Evolutionary conservation across 176 grass and related monocot species (phyloP), one percentile per base, ranked within the genome.

Genomic region (Cocos nucifera): DNA sequence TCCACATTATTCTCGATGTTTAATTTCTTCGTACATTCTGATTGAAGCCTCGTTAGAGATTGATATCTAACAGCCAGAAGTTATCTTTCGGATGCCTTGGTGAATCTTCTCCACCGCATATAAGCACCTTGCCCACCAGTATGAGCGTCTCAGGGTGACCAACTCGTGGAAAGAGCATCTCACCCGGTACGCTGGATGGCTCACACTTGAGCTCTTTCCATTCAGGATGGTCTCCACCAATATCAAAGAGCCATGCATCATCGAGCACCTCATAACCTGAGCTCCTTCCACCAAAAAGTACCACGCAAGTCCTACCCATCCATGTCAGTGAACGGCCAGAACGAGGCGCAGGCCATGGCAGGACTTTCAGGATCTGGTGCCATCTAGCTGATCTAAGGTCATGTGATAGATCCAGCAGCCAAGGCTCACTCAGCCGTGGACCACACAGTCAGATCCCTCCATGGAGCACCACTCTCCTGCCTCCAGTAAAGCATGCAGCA

Each of bases 261-360:
- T 91, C 91, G 73, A 83, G 87, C 32, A 91, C 93, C 24, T 91
- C 93, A 22, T 85, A 83, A 64, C 83, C 81, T 27, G 84, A 81
- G 58, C 84, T 81, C 80, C 87, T 90, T 54, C 93, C 93, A 68
- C 87, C 93, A 71, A 97, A 88, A 8, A 97, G 69, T 61, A 97
- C 78, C 74, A 90, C 77, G 21, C 15, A 63, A 17, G 73, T 88
- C 52, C 72, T 73, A 56, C 81, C 78, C 57, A 97, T 83, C 75
- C 81, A 91, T 60, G 93, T 91, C 62, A 97, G 75, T n/a, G 84
- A 69, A 59, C 91, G 93, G 27, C 93, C 93, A 30, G 93, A 97
- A 53, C 84, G 81, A 58, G 93, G 81, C 14, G 73, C 55, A 75
- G 93, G 87, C 57, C 73, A 69, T 53, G 81, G 79, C 61, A 53